Conservation (phyloP, 148 eudicot genomes). For the Talinum fruticosum region DNA sequence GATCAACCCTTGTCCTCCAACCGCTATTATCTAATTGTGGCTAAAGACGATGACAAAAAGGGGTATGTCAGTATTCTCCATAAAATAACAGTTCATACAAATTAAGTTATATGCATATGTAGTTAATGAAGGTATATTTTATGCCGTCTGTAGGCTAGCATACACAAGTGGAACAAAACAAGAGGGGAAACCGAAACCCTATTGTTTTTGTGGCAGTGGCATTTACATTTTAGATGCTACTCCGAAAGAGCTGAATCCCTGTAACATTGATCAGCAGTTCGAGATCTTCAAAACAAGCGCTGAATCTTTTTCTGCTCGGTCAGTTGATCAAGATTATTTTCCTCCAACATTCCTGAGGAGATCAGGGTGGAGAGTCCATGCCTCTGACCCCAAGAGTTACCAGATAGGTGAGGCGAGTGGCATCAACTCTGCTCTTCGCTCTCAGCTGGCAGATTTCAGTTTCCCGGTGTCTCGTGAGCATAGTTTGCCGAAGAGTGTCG, state of each 20-base stretch:
- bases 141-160: slow-evolving; percentile 1
- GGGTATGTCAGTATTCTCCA: slow-evolving; percentile 35
- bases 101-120: not conserved
- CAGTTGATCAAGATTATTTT: slow-evolving; percentile 35
- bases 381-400: slow-evolving; percentile 30
- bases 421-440: slow-evolving; percentile 32
- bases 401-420: slow-evolving; percentile 45
- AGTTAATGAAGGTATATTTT: not conserved
- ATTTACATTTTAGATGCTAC: slow-evolving; percentile 20
- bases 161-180: slow-evolving; percentile 28
- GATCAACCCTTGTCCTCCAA: slow-evolving; percentile 44
- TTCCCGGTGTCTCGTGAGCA: slow-evolving; percentile 25
- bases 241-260: slow-evolving; percentile 42
- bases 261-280: slow-evolving; percentile 43
- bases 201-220: slow-evolving; percentile 29
- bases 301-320: slow-evolving; percentile 9
- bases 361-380: slow-evolving; percentile 30
- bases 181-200: slow-evolving; percentile 18
- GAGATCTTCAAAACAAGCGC: slow-evolving; percentile 22
- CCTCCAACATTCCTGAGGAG: slow-evolving; percentile 45
- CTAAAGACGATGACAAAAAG: slow-evolving; percentile 27
- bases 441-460: slow-evolving; percentile 30
- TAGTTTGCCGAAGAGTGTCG: slow-evolving; percentile 24
- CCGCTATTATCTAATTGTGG: slow-evolving; percentile 36
- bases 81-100: not conserved